phyloP scores from a whole-genome alignment of 2,329 filamentous ascomycete species.

The Echinosphaeria canescens region DNA sequence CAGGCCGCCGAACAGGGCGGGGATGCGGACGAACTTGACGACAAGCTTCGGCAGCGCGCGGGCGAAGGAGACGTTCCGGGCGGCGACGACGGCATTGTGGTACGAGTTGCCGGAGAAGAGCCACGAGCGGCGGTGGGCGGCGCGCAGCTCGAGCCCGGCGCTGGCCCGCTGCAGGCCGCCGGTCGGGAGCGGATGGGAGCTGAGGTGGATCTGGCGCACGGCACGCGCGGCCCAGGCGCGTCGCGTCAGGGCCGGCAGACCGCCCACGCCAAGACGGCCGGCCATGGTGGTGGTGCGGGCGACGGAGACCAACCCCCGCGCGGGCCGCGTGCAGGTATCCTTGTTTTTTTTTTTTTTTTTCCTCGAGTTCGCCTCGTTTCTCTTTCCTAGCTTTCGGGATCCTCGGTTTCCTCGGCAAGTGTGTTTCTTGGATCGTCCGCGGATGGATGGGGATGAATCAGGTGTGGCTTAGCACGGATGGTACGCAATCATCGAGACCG shows the following conservation, averaged over 20 bases:
- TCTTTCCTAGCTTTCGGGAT: too few relatives aligned
- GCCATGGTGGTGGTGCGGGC: conserved; percentile 27
- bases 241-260: conserved; percentile 40
- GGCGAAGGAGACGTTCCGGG: conserved; percentile 41
- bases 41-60: conserved; percentile 64
- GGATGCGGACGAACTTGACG: conserved; percentile 72
- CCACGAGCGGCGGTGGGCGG: conserved; percentile 45
- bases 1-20: conserved; percentile 78
- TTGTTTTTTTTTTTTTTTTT: too few relatives aligned
- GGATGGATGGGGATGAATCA: too few relatives aligned
- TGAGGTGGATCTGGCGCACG: conserved; percentile 21
- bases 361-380: too few relatives aligned
- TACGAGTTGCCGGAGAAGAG: conserved; percentile 74
- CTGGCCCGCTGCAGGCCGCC: conserved; percentile 49
- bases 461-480: too few relatives aligned
- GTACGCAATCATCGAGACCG: too few relatives aligned
- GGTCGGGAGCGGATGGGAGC: conserved; percentile 43
- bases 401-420: too few relatives aligned
- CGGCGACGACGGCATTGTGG: conserved; percentile 61
- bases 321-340: too few relatives aligned
- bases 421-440: too few relatives aligned
- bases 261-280: conserved; percentile 55
- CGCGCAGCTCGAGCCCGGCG: conserved; percentile 35
- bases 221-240: conserved; percentile 30
- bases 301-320: too few relatives aligned